Evolutionary conservation across 2,329 filamentous ascomycete genomes (phyloP), one percentile per base, ranked within the genome.

Genomic region (Aureobasidium sp.): DNA sequence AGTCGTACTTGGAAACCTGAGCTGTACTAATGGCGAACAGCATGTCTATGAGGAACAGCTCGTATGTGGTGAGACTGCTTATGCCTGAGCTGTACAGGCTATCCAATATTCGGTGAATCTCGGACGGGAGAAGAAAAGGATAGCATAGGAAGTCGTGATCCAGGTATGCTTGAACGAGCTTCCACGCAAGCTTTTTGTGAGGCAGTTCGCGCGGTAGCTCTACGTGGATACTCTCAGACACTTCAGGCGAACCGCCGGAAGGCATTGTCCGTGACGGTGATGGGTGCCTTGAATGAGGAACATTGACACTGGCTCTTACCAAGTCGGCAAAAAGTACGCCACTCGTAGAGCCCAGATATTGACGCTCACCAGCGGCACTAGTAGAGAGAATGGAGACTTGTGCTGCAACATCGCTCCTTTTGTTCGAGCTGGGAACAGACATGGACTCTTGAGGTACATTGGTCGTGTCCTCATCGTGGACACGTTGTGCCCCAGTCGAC

Each of bases 361-460:
- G 68, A 34, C 66, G 64, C 3, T 72, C 71, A 0, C 72, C 71
- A 6, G 70, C 71, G 4, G 70, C 71, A 30, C 65, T 70, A 14
- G 70, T 63, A 6, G 70, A 71, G n/a, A 74, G 61, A 51, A 70
- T 70, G 0, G 71, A 70, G n/a, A 74, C 69, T 53, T 74, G 68
- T 24, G 68, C 68, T 0, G 69, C 65, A 2, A 71, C 65, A 19
- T 70, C 68, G n/a, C 61, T 58, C 34, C 57, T 44, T n/a, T 55
- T 53, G 11, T 55, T 54, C 1, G 30, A 14, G 21, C 5, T 24
- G n/a, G 11, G 6, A 19, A 6, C 19, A 14, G 42, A 7, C 30
- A 1, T 6, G 32, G 47, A 11, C 27, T 49, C 16, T 51, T 49
- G 41, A 8, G 27, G 8, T 8, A 24, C 12, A 17, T 24, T 35